Base-by-base conservation (phyloP, 163 green algal species). In the Volvox carteri region DNA sequence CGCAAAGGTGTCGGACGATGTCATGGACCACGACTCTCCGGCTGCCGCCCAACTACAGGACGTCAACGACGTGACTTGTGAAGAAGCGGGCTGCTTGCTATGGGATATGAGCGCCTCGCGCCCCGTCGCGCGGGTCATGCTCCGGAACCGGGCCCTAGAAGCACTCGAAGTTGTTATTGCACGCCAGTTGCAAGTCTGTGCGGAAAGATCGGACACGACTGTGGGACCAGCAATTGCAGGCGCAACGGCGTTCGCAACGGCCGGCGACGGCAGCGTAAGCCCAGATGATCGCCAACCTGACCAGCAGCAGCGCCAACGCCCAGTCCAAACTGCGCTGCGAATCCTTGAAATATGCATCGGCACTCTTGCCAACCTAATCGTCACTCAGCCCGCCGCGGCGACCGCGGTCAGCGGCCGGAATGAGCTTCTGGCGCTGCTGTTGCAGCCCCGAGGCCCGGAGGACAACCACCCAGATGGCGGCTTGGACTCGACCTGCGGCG, bases 101-200 rank as follows among this genome's bases (percentile, higher is more conserved):
- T 87, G 83, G 83, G 83, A 88, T 67, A 88, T 88, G 83, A 65
- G 37, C 25, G 83, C 68, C 25, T 83, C 68, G 21, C 50, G 68
- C 0, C 44, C 83, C 0, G 67, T 74, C 7, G 83, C 83, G 0
- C 35, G 68, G 14, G 6, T 81, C 2, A 58, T 88, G 68, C 50
- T 83, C 30, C 50, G 37, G 25, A n/a, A 88, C 50, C 83, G 83
- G 6, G 83, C 68, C 12, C 11, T 81, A 12, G 83, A 88, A 4
- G 83, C 68, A 1, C 50, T 88, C 23, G 83, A 88, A 50, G 9
- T 74, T 12, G 83, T 81, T 14, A 46, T 81, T 23, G 50, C 44
- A 0, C 48, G 68, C 19, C 48, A 88, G 50, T 23, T 81, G 35
- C 56, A 39, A 7, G 39, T 70, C 16, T n/a, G n/a, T n/a, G n/a